These are phyloP conservation scores for Neonectria sp. DNA, from an alignment of 2,329 filamentous ascomycete species.

Conservation along the genomic window DNA sequence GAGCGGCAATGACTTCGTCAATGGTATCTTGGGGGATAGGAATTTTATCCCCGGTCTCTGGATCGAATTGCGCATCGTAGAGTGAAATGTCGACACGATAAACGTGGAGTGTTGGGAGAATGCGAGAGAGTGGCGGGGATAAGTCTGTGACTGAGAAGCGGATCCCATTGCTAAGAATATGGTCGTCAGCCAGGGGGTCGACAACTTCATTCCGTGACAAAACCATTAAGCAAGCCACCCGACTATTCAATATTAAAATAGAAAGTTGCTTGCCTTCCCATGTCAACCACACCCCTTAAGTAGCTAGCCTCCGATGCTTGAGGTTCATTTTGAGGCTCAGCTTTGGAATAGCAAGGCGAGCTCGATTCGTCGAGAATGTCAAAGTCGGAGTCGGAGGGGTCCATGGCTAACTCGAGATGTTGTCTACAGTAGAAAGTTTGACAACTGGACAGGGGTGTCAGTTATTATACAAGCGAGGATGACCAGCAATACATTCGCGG, in stretches of 20 bases:
- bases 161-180: constrained; percentile 26
- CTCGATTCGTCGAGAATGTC: constrained; percentile 17
- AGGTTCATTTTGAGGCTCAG: background rate
- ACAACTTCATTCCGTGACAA: background rate
- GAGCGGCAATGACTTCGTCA: constrained; percentile 27
- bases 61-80: constrained; percentile 35
- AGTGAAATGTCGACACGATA: constrained; percentile 37
- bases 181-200: background rate
- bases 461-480: background rate
- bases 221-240: background rate
- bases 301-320: background rate
- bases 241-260: background rate
- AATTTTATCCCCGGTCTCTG: constrained; percentile 27
- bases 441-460: background rate
- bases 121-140: constrained; percentile 33
- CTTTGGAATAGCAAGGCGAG: background rate
- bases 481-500: background rate
- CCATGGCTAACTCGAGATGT: constrained; percentile 10
- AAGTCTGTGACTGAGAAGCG: constrained; percentile 36
- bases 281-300: constrained; percentile 34
- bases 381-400: constrained; percentile 15
- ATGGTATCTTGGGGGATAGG: constrained; percentile 27
- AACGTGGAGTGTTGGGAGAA: constrained; percentile 33
- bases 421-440: background rate
- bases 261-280: constrained; percentile 29